Evolutionary conservation across 352 stramenopile genomes (phyloP), one percentile per base, ranked within the genome.

Genomic region (Phytophthora ramorum): DNA sequence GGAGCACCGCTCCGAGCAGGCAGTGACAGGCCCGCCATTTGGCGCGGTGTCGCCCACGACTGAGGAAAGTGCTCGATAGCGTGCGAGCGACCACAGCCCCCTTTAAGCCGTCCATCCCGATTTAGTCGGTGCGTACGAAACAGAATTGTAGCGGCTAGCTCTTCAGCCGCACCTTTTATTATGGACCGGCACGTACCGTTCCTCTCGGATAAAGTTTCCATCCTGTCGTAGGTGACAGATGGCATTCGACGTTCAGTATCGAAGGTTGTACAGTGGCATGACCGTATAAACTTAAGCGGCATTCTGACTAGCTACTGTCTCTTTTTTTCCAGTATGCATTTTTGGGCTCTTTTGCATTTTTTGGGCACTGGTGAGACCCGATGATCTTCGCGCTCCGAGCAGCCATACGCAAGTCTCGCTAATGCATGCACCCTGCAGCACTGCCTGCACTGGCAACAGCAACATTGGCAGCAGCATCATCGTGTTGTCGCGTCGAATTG

Each of bases 271-370:
- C 13, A 32, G 1, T 20, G 32, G 7, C 43, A 43, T 16, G 1
- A 0, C 38, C 6, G n/a, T 17, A 28, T 40, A 19, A 32, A 62
- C 55, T 63, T 63, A 63, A 30, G 7, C 47, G 47, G 2, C 3
- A 19, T 41, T 48, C 51, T 58, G 51, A 62, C 44, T 44, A 28
- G 35, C 30, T 41, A 17, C 53, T 52, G 53, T 26, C 53, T 61
- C 41, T 52, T 61, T 61, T 60, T 52, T 61, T 24, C 38, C 38
- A 45, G 38, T 45, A 4, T 45, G 38, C 38, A 45, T 32, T 32
- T 32, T 40, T 16, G 34, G 32, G 32, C 32, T 38, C 32, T 32
- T 8, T 32, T 24, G 1, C 22, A 24, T 24, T 12, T 37, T 16
- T 38, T 38, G 32, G 10, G 9, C 34, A 40, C 34, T 9, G 14